Conservation (phyloP, 2,329 filamentous ascomycete genomes). For the Phaeosphaeriaceae sp. region DNA sequence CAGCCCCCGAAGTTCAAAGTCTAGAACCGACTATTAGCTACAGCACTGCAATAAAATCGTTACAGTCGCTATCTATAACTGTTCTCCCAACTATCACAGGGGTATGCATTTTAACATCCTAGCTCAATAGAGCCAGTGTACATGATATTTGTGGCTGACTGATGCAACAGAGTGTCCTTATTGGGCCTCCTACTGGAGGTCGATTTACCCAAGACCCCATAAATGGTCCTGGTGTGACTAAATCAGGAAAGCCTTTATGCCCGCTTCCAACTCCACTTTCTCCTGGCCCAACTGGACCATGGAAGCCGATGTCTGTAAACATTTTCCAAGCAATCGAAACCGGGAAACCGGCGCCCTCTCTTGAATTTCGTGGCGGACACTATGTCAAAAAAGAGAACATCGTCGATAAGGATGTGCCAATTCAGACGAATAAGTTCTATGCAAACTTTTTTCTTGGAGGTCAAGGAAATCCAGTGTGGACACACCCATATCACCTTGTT, state of each 20-base stretch:
- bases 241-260: slow-evolving; percentile 27
- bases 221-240: slow-evolving; percentile 22
- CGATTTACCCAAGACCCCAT: slow-evolving; percentile 33
- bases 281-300: slow-evolving; percentile 32
- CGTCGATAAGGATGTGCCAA: slow-evolving; percentile 51
- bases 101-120: slow-evolving; percentile 21
- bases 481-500: slow-evolving; percentile 64
- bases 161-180: slow-evolving; percentile 34
- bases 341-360: slow-evolving; percentile 47
- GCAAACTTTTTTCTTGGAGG: slow-evolving; percentile 79
- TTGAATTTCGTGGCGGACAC: slow-evolving; percentile 49
- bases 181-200: slow-evolving; percentile 39
- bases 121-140: neutral
- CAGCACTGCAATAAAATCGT: slow-evolving; percentile 29
- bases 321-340: slow-evolving; percentile 53
- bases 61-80: slow-evolving; percentile 38
- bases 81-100: slow-evolving; percentile 34
- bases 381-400: slow-evolving; percentile 49
- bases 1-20: slow-evolving; percentile 26
- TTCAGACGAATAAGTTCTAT: slow-evolving; percentile 76
- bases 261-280: slow-evolving; percentile 37
- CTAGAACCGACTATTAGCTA: slow-evolving; percentile 41
- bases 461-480: slow-evolving; percentile 73
- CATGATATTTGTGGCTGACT: slow-evolving; percentile 2
- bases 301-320: slow-evolving; percentile 25